These are phyloP conservation scores for Daldinia decipiens DNA, from an alignment of 495 filamentous ascomycete genomes.

Conservation along the genomic window DNA sequence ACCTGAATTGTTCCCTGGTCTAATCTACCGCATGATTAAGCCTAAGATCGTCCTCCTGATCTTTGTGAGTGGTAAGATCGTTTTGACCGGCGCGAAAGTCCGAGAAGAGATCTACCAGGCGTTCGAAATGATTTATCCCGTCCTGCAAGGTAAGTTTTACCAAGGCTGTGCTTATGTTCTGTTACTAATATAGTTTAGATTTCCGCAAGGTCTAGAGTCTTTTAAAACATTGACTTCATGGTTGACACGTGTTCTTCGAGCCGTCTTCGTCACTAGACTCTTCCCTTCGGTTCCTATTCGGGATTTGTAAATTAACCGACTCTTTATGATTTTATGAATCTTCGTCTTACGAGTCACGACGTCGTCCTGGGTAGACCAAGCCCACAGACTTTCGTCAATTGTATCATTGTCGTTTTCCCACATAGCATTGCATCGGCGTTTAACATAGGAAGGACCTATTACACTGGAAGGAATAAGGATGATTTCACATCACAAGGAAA, in stretches of 20 bases:
- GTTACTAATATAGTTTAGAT: conserved; percentile 46
- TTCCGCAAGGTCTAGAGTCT: conserved; percentile 60
- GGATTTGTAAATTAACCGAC: conserved; percentile 62
- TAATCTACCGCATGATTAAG: conserved; percentile 99
- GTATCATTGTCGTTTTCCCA: conserved; percentile 52
- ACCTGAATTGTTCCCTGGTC: conserved; percentile 97
- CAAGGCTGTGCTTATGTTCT: background rate
- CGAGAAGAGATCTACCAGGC: conserved; percentile 99
- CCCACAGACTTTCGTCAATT: conserved; percentile 28
- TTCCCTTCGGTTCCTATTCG: conserved; percentile 53
- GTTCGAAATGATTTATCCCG: conserved; percentile 99
- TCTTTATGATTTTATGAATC: conserved; percentile 65
- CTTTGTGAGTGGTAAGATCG: conserved; percentile 99
- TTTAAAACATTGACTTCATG: conserved; percentile 1
- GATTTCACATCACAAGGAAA: conserved; percentile 39
- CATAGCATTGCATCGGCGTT: conserved; percentile 69
- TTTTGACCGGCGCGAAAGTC: conserved; percentile 96
- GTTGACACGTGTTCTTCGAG: background rate
- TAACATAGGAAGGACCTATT: conserved; percentile 50
- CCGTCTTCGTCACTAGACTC: conserved; percentile 40
- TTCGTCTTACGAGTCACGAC: conserved; percentile 34
- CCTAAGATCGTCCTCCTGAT: conserved; percentile 99
- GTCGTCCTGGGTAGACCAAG: conserved; percentile 18
- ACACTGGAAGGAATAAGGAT: conserved; percentile 47
- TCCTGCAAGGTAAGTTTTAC: conserved; percentile 80